Evolutionary conservation across 306 rosid species (phyloP), one percentile per base, ranked within the genome.

Genomic region (Pyrus communis): DNA sequence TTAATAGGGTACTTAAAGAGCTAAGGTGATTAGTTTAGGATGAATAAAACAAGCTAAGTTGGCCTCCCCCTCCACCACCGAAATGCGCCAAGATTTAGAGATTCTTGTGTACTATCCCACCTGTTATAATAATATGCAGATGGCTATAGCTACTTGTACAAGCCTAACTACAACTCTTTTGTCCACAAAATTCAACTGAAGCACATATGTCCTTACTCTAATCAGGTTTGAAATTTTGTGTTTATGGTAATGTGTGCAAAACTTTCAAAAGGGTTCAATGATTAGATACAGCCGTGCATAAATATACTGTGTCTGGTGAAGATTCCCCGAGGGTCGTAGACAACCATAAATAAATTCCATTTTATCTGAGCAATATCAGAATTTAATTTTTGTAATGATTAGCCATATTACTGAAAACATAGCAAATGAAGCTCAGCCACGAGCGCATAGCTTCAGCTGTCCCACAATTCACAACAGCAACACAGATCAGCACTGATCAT

Each of bases 21-120:
- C 58, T 25, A 10, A 74, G 49, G 23, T 18, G 43, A 49, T 33
- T 28, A 33, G 60, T 72, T 27, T 35, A 42, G 4, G 38, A 58
- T 40, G 66, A 38, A 25, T 27, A 66, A 66, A 51, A 72, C 45
- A 51, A 42, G n/a, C 17, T 51, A 78, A 71, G 77, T 55, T 25
- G 68, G 66, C 66, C 49, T 30, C 49, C 23, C 60, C 30, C 42
- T 43, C 74, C 51, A 57, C 66, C 38, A 69, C 75, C 61, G 76
- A 80, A 69, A 61, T 74, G 70, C 49, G 71, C 69, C 69, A 27
- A 66, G 73, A n/a, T 15, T 58, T 35, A 13, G 63, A 18, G 74
- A 23, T 73, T 75, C 61, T 71, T 65, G 21, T 52, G 40, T 38
- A 69, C 68, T 6, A 58, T 58, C 78, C 82, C 79, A 78, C 82